phyloP scores from a whole-genome alignment of 2,329 filamentous ascomycete species.

The Colletotrichum godetiae region DNA sequence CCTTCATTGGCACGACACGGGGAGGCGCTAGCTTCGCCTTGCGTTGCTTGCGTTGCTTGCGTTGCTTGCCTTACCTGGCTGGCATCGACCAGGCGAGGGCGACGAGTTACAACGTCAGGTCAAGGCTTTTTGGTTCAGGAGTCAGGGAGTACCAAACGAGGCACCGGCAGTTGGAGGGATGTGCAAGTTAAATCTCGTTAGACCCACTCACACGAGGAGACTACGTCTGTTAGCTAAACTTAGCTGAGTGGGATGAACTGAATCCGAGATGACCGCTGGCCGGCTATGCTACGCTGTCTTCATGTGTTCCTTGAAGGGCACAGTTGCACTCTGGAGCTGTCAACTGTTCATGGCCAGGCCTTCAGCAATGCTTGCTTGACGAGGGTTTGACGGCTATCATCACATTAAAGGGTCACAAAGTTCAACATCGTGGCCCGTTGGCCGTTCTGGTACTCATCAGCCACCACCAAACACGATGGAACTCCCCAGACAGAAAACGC shows the following conservation, averaged over 20 bases:
- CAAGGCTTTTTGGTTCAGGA: neutral
- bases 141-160: conserved; percentile 1
- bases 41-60: conserved; percentile 6
- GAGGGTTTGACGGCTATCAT: neutral
- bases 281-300: conserved; percentile 6
- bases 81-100: neutral
- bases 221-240: conserved; percentile 32
- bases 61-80: neutral
- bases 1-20: conserved; percentile 12
- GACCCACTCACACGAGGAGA: conserved; percentile 36
- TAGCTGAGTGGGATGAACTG: conserved; percentile 35
- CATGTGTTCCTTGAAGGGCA: neutral
- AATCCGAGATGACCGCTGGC: conserved; percentile 30
- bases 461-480: neutral
- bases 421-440: neutral
- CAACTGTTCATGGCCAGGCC: conserved; percentile 5
- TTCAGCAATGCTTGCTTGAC: conserved; percentile 2
- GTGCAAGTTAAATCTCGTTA: conserved; percentile 34
- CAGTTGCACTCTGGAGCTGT: neutral
- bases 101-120: conserved; percentile 8
- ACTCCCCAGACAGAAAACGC: neutral
- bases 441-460: conserved; percentile 5
- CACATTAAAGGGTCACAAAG: neutral
- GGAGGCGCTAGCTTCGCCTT: conserved; percentile 18
- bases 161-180: conserved; percentile 33